phyloP scores from a whole-genome alignment of 2,329 filamentous ascomycete species.

The Trichoderma asperellum region DNA sequence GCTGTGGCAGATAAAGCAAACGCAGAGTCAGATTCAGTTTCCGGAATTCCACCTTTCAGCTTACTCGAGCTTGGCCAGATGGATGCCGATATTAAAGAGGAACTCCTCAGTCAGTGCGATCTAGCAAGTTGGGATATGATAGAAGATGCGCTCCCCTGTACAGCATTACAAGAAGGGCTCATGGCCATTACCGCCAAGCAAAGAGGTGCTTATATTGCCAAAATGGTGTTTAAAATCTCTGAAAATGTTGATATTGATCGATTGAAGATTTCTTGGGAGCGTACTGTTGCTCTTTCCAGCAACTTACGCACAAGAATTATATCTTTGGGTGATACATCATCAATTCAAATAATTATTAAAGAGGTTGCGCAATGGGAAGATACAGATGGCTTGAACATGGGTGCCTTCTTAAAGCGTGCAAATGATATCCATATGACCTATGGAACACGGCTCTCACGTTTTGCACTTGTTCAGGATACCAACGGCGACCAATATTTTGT shows the following conservation, averaged over 20 bases:
- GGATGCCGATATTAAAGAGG: background rate
- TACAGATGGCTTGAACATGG: background rate
- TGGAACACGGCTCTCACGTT: conserved; percentile 1
- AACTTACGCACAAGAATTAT: conserved; percentile 26
- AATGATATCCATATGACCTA: conserved; percentile 11
- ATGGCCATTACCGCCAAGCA: conserved; percentile 20
- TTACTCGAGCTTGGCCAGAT: background rate
- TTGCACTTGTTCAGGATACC: background rate
- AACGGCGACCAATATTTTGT: conserved; percentile 4
- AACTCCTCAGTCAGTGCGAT: conserved; percentile 2
- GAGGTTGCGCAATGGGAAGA: background rate
- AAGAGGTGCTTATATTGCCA: conserved; percentile 9
- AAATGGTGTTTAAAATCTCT: conserved; percentile 23
- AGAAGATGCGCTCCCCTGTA: conserved; percentile 18
- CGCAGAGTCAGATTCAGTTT: background rate
- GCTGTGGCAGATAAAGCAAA: background rate
- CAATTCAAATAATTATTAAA: conserved; percentile 1
- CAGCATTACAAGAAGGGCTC: conserved; percentile 7
- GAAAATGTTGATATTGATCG: background rate
- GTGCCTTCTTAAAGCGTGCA: background rate
- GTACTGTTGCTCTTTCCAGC: conserved; percentile 1
- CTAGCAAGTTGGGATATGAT: background rate
- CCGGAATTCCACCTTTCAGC: background rate
- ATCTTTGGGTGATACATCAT: background rate
- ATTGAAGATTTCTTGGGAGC: conserved; percentile 35